phyloP scores from a whole-genome alignment of 1,139 yeast genomes.

The Scheffersomyces illinoinensis region DNA sequence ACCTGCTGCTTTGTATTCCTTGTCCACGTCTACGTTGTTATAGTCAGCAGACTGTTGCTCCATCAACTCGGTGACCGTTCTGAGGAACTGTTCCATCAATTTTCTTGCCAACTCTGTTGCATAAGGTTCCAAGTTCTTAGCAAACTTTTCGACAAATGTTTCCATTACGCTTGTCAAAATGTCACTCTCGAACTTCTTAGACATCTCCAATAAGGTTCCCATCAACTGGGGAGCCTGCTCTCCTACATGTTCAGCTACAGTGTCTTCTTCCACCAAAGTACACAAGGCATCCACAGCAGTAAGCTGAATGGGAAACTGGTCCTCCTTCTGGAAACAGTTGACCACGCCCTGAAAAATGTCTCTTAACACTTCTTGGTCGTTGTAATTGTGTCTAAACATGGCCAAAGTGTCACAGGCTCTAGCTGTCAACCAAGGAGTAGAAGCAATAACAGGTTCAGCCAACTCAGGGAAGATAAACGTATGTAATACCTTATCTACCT shows the following conservation, averaged over 20 bases:
- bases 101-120: conserved; percentile 51
- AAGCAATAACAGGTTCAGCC: conserved; percentile 27
- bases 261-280: conserved; percentile 48
- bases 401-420: conserved; percentile 59
- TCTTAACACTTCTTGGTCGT: conserved; percentile 42
- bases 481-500: conserved; percentile 45
- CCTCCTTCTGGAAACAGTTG: conserved; percentile 41
- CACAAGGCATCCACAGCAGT: conserved; percentile 58
- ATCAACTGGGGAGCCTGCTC: conserved; percentile 54
- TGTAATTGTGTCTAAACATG: conserved; percentile 40
- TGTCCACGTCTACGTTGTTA: conserved; percentile 35
- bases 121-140: conserved; percentile 56
- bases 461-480: conserved; percentile 51
- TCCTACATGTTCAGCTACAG: conserved; percentile 46
- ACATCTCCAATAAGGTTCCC: conserved; percentile 52
- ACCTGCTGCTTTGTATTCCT: conserved; percentile 56
- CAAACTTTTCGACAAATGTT: conserved; percentile 53
- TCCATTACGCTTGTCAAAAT: conserved; percentile 58
- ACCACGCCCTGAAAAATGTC: conserved; percentile 48
- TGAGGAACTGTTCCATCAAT: conserved; percentile 49
- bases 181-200: conserved; percentile 53
- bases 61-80: conserved; percentile 45
- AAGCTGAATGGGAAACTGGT: conserved; percentile 50
- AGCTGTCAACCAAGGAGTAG: conserved; percentile 52
- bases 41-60: conserved; percentile 28